phyloP scores from a whole-genome alignment of 2,329 filamentous ascomycete species.

The Penicillium sp. region DNA sequence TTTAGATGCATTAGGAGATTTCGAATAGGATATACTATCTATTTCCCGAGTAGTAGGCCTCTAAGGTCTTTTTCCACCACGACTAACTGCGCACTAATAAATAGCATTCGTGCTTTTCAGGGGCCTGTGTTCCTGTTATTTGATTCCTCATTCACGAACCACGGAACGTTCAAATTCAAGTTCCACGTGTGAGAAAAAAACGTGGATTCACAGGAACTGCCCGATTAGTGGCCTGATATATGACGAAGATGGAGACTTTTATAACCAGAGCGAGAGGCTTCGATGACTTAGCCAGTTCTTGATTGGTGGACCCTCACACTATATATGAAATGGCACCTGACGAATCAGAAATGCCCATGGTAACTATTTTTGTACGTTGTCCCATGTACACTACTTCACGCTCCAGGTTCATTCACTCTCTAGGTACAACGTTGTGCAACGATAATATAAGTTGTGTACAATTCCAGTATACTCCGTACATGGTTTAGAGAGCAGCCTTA shows the following conservation, averaged over 20 bases:
- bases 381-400: neutral
- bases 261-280: no score
- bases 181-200: neutral
- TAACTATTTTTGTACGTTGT: neutral
- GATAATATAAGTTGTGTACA: no score
- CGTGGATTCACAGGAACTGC: neutral
- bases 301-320: neutral
- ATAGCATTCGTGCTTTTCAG: neutral
- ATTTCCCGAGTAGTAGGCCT: neutral
- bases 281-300: neutral
- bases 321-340: neutral
- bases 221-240: no score
- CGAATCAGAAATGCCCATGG: neutral
- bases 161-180: neutral
- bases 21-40: no score
- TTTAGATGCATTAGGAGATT: neutral
- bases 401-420: no score
- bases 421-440: no score
- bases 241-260: no score
- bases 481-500: no score
- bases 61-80: neutral
- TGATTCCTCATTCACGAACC: neutral
- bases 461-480: no score
- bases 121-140: neutral
- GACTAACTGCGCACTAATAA: neutral